Evolutionary conservation across 148 eudicot species (phyloP).

Genomic region (Spergularia bocconei): DNA sequence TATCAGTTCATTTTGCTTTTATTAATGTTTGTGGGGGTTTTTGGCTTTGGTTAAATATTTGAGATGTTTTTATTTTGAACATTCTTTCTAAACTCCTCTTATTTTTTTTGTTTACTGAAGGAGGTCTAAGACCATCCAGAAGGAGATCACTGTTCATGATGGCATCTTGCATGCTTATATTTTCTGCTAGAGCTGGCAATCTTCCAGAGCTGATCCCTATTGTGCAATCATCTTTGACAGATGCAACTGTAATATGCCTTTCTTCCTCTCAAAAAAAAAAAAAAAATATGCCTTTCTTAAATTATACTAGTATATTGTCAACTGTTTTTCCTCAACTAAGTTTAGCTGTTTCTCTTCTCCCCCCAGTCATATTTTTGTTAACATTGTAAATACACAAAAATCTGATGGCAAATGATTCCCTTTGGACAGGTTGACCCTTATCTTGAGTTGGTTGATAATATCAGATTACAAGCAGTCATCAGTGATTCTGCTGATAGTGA

Average conservation of each 20-base stretch:
- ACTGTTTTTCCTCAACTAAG: not conserved
- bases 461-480: conserved; percentile 49
- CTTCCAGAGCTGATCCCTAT: conserved; percentile 68
- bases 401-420: conserved; percentile 16
- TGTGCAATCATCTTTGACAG: conserved; percentile 65
- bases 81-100: conserved; percentile 24
- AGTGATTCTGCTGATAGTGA: conserved; percentile 21
- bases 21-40: not conserved
- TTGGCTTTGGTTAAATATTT: not conserved
- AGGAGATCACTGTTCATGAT: conserved; percentile 81
- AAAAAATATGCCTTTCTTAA: conserved; percentile 22
- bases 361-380: not conserved
- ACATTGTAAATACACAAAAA: not conserved
- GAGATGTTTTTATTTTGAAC: not conserved
- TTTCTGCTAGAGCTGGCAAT: conserved; percentile 71
- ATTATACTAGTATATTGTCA: not conserved
- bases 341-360: not conserved
- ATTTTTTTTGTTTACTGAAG: conserved; percentile 39
- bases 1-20: not conserved
- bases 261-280: too few species aligned
- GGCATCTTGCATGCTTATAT: conserved; percentile 80
- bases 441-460: conserved; percentile 63
- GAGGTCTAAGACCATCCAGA: conserved; percentile 62
- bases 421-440: conserved; percentile 73
- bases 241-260: conserved; percentile 46